Evolutionary conservation across 768 basidiomycete genomes (phyloP).

Genomic region (Suillus luteus): DNA sequence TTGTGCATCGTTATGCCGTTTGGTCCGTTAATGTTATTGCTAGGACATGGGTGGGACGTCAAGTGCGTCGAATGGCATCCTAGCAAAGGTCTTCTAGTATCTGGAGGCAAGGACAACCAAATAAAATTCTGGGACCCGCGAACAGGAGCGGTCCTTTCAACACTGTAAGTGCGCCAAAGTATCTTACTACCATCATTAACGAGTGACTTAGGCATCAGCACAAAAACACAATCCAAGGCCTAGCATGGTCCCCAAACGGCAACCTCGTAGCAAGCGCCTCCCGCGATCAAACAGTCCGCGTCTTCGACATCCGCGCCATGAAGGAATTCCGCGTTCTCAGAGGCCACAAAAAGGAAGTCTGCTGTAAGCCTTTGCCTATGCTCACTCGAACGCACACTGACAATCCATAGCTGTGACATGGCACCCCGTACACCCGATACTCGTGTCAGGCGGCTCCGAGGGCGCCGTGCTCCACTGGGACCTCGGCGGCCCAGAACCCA

Average conservation of each 20-base stretch:
- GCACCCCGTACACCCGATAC: slow-evolving; percentile 92
- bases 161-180: slow-evolving; percentile 58
- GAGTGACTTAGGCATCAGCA: slow-evolving; percentile 74
- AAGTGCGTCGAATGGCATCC: slow-evolving; percentile 99
- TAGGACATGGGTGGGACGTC: slow-evolving; percentile 99
- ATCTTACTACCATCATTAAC: neutral
- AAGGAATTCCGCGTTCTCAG: slow-evolving; percentile 90
- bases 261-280: slow-evolving; percentile 94
- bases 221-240: slow-evolving; percentile 94
- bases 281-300: slow-evolving; percentile 90
- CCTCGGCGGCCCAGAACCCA: slow-evolving; percentile 61
- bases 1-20: neutral
- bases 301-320: slow-evolving; percentile 98
- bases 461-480: slow-evolving; percentile 96
- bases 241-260: slow-evolving; percentile 93
- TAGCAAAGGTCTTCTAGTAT: slow-evolving; percentile 91
- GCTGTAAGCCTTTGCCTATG: slow-evolving; percentile 59
- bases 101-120: slow-evolving; percentile 96
- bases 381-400: slow-evolving; percentile 3
- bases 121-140: slow-evolving; percentile 99
- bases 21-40: slow-evolving; percentile 18
- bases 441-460: slow-evolving; percentile 93
- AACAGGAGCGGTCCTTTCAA: slow-evolving; percentile 86
- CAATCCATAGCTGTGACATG: slow-evolving; percentile 74
- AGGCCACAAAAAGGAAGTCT: slow-evolving; percentile 98